Base-by-base conservation (phyloP, 1,139 yeast genomes). In the Williopsis jadinii region DNA sequence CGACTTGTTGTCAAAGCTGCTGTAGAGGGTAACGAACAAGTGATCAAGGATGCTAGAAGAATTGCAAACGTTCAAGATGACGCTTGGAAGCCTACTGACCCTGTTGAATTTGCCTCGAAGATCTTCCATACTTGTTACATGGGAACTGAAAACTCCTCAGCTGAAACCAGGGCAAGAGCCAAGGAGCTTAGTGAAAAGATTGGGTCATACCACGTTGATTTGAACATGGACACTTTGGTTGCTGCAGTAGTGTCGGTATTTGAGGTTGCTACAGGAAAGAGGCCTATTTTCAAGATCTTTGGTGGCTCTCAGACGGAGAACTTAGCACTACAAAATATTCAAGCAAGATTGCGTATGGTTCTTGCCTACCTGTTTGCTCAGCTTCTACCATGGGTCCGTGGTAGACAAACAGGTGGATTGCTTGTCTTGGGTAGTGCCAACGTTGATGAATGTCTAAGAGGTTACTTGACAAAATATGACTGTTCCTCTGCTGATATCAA, bases 391-490 rank as follows among this genome's bases (percentile, higher is more conserved):
- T 92, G 98, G 97, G 85, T 88, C 12, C 73, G 97, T 51, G 78
- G 80, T 8, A 65, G 73, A 37, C 69, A 71, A 30, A 70, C 74
- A 38, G 73, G 80, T 12, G 96, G 97, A 0, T 65, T 92, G 39
- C 68, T 92, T 35, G 99, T 92, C 9, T 70, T 92, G 42, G 98
- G 98, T 1, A 82, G 95, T 59, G 97, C 98, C 8, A 92, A 92
- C 60, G 98, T 92, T n/a, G 99, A 92, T 61, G 99, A 92, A 61
- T 87, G 95, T 54, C 67, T 92, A 47, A 72, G 99, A 49, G 99
- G 99, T 0, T 92, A 92, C 58, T 71, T 94, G 58, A 92, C 99
- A 11, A 92, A 92, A 60, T 92, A 92, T 61, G 99, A 92, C 62
- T 88, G 97, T 60, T 88, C 97, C 11, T 82, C 95, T 32, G 98